These are phyloP conservation scores for Oenanthe sinensis DNA, from an alignment of 129 eudicot genomes.

Conservation along the genomic window DNA sequence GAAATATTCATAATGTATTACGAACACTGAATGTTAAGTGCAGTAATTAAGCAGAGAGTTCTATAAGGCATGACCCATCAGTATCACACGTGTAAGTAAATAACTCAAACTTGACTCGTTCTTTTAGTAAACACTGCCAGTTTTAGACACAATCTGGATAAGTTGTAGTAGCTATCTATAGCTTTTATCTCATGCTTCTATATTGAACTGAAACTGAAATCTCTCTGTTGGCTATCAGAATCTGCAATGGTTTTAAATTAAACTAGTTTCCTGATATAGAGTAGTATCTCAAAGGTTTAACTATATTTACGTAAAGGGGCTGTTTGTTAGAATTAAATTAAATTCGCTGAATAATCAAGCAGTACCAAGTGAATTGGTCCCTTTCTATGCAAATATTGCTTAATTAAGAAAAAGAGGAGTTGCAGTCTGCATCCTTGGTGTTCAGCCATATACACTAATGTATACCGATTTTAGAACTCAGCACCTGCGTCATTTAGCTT, in stretches of 20 bases:
- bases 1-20: not conserved
- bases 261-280: not conserved
- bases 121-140: not conserved
- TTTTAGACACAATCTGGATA: not conserved
- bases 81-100: not conserved
- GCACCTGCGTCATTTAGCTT: not conserved
- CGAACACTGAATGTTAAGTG: not conserved
- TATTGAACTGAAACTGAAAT: not conserved
- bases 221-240: not conserved
- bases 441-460: not conserved
- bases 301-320: not conserved
- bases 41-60: not conserved
- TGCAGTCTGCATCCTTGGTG: not conserved
- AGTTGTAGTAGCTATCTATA: not conserved
- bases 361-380: not conserved
- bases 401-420: not conserved
- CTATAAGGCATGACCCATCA: not conserved
- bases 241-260: not conserved
- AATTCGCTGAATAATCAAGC: not conserved
- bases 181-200: not conserved
- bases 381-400: not conserved
- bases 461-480: no score
- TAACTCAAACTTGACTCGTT: not conserved
- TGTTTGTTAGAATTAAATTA: not conserved
- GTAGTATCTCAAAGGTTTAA: not conserved